Base-by-base conservation (phyloP, 805 yeast genomes). In the Blastobotrys muscicola region DNA sequence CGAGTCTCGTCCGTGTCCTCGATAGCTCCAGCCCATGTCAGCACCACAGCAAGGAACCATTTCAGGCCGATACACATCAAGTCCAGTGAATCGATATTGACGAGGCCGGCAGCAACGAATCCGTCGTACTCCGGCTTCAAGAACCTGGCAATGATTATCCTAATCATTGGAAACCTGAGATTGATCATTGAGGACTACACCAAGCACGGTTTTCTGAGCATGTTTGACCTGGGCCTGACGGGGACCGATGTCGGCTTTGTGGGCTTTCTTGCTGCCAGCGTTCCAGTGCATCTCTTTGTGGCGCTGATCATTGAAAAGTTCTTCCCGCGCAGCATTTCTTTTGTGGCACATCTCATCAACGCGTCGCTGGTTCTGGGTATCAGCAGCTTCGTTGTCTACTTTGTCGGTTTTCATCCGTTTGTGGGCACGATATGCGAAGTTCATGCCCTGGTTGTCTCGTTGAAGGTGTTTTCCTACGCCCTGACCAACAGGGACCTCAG, bases 401-500 rank as follows among this genome's bases (percentile, higher is more conserved):
- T 46, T 32, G 11, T 14, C 33, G 45, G 50, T 43, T 58, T 70
- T 29, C 68, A 69, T 44, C 74, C 74, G 9, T 42, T 67, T 13
- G 45, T 70, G n/a, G 75, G 75, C 16, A 68, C 73, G 1, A 42
- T 60, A 2, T 62, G 70, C 39, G 71, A 66, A 43, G 45, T 64
- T 31, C 67, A 63, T 49, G 66, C 72, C 11, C 58, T 71, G 29
- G 61, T 69, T 11, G 50, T 68, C 13, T 60, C 66, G 43, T 54
- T 70, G 45, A 70, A 70, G 46, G 59, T 70, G 4, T 54, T 63
- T 2, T 68, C 74, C 15, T 71, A 64, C 44, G 69, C 67, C 2
- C 54, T 70, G 36, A 64, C 74, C 2, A 70, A 70, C 53, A 56
- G 64, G n/a, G 73, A 70, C 45, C 60, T 70, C 10, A 57, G 74